phyloP scores from a whole-genome alignment of 148 eudicot genomes.

The Vaccinium myrtillus region DNA sequence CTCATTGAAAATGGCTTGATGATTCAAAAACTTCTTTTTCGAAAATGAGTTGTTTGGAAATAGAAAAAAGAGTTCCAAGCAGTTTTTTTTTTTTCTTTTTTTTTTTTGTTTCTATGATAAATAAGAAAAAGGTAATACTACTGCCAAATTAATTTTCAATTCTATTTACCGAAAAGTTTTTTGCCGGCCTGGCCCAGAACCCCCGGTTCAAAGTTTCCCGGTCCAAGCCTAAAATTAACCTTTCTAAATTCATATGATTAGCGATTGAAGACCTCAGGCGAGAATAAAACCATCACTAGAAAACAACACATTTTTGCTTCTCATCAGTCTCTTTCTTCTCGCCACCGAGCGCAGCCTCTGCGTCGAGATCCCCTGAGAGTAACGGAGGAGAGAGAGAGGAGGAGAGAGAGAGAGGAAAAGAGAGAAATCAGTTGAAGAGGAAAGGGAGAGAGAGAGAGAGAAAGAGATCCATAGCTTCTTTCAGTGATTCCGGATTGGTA shows the following conservation, averaged over 20 bases:
- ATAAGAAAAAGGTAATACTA: too few species aligned
- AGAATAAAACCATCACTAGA: neutral
- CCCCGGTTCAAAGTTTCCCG: neutral
- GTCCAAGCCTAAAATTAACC: neutral
- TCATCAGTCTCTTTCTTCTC: neutral
- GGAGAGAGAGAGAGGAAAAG: too few species aligned
- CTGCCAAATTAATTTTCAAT: too few species aligned
- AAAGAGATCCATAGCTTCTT: slow-evolving; percentile 15
- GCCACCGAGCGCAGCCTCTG: slow-evolving; percentile 13
- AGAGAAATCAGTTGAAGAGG: neutral
- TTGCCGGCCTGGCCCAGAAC: neutral
- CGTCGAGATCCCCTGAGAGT: slow-evolving; percentile 1
- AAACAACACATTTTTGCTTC: neutral
- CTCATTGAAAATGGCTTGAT: too few species aligned
- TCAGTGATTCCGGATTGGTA: neutral
- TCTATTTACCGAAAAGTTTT: neutral
- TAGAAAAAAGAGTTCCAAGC: too few species aligned
- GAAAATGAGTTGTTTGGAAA: too few species aligned
- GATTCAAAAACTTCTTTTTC: too few species aligned
- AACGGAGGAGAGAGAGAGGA: neutral
- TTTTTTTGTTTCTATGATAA: too few species aligned
- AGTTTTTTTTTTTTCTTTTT: too few species aligned
- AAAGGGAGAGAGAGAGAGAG: neutral
- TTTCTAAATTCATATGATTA: neutral
- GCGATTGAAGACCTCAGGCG: slow-evolving; percentile 9